A percentile compares a stretch with the other conserved stretches of the same genome.
Conservation (phyloP, 2,329 filamentous ascomycete genomes). For the Verticillium isaacii region DNA sequence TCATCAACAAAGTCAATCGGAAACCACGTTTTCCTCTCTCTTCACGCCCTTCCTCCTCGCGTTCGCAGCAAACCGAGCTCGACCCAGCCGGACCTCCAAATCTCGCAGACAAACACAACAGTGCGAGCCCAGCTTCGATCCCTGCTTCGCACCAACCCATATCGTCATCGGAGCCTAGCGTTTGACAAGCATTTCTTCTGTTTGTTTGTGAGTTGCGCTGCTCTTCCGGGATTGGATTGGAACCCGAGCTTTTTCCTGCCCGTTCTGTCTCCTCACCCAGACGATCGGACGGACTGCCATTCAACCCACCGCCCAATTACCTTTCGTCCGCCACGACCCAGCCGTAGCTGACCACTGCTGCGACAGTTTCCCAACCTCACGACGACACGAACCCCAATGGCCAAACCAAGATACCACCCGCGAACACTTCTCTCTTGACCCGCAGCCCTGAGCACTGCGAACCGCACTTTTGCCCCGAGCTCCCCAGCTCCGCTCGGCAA, state of each 20-base stretch:
- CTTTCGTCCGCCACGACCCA: background rate
- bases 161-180: conserved; percentile 19
- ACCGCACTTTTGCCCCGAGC: background rate
- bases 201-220: conserved; percentile 5
- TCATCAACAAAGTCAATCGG: background rate
- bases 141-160: background rate
- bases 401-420: conserved; percentile 18
- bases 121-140: background rate
- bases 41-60: background rate
- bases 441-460: background rate
- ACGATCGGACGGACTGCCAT: background rate
- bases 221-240: no score
- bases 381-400: conserved; percentile 21
- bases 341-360: background rate
- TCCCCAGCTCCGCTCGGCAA: background rate
- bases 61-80: background rate
- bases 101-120: background rate
- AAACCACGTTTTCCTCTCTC: background rate
- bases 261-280: no score
- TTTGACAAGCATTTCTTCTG: conserved; percentile 15
- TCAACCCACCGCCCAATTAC: background rate
- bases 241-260: no score
- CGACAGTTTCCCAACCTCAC: conserved; percentile 2
- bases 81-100: background rate
- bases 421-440: conserved; percentile 15